phyloP scores from a whole-genome alignment of 306 rosid genomes.

The Cyclanthera cordifolia region DNA sequence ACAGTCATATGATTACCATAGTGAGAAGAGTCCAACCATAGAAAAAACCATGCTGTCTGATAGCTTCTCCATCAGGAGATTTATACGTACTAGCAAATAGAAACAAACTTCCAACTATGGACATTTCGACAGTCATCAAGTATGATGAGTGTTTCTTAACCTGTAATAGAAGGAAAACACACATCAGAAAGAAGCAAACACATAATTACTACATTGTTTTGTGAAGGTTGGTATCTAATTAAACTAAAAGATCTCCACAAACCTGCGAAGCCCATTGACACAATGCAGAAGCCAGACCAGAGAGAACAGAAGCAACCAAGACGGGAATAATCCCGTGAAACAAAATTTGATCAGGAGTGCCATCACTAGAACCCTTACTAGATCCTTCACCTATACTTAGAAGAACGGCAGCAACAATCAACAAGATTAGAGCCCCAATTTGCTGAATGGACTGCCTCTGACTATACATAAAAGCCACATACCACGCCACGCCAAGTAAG shows the following conservation, averaged over 20 bases:
- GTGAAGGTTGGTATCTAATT: not conserved
- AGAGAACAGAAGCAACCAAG: constrained; percentile 80
- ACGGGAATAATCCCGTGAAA: constrained; percentile 86
- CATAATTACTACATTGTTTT: not conserved
- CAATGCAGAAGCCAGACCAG: constrained; percentile 87
- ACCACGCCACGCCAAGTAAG: not conserved
- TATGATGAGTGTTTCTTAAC: constrained; percentile 93
- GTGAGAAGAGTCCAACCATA: constrained; percentile 80
- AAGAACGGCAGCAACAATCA: constrained; percentile 82
- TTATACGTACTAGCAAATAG: constrained; percentile 60
- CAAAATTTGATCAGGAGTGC: constrained; percentile 54
- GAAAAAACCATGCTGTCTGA: constrained; percentile 61
- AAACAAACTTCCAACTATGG: constrained; percentile 83
- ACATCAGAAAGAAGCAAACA: constrained; percentile 13
- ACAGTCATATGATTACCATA: constrained; percentile 35
- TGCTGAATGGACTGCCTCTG: constrained; percentile 90
- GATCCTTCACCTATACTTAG: constrained; percentile 92
- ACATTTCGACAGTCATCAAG: constrained; percentile 96
- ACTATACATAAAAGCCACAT: constrained; percentile 29
- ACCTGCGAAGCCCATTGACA: constrained; percentile 99
- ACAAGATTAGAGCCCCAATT: constrained; percentile 77
- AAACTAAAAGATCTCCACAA: constrained; percentile 18
- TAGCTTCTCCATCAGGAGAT: constrained; percentile 91
- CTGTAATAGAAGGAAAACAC: constrained; percentile 32
- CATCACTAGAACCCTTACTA: constrained; percentile 41